Conservation (phyloP, 2,329 filamentous ascomycete species). For the Arthrocladium fulminans region DNA sequence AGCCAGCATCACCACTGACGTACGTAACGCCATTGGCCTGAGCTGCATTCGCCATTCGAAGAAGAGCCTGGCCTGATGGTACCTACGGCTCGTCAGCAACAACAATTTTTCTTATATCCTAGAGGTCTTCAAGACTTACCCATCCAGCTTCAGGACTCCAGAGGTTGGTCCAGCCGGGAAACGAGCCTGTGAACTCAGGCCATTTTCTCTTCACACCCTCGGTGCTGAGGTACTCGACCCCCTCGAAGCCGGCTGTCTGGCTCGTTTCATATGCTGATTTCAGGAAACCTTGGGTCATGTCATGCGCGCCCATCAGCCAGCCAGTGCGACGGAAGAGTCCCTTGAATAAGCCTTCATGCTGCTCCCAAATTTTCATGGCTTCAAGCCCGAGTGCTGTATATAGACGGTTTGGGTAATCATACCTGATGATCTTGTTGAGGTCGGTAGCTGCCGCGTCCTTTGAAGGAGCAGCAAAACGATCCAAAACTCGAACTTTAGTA, state of each 20-base stretch:
- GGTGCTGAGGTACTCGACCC: background rate
- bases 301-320: constrained; percentile 19
- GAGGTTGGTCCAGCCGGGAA: constrained; percentile 28
- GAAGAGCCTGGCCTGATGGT: constrained; percentile 9
- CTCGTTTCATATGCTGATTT: constrained; percentile 17
- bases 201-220: background rate
- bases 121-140: constrained; percentile 11
- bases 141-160: constrained; percentile 20
- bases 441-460: constrained; percentile 28
- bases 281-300: constrained; percentile 16
- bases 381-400: constrained; percentile 17
- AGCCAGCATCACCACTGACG: constrained; percentile 14
- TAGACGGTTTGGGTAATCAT: constrained; percentile 18
- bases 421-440: constrained; percentile 20
- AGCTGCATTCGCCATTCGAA: constrained; percentile 16
- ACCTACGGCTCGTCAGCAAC: background rate
- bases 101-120: background rate
- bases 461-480: constrained; percentile 39
- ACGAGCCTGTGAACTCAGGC: constrained; percentile 24
- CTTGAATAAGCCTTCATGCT: constrained; percentile 13
- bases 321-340: constrained; percentile 17
- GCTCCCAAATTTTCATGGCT: constrained; percentile 27
- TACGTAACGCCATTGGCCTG: constrained; percentile 19
- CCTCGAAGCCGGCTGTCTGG: constrained; percentile 14
- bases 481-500: constrained; percentile 39